These are phyloP conservation scores for Hortaea sp. DNA, from an alignment of 2,329 filamentous ascomycete species.

Conservation along the genomic window DNA sequence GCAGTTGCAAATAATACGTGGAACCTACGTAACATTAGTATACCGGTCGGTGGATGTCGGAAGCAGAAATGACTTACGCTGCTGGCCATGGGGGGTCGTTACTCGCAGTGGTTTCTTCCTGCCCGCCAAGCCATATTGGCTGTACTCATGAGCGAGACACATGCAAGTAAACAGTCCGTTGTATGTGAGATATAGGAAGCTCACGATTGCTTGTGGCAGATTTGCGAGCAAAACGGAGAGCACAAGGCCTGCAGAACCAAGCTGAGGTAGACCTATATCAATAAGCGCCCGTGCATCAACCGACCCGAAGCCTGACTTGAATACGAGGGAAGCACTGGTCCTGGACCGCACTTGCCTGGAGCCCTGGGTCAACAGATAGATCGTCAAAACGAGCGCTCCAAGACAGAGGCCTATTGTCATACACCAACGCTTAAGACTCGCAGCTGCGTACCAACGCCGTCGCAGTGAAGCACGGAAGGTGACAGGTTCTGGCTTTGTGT, in stretches of 20 bases:
- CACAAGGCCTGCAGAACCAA: constrained; percentile 7
- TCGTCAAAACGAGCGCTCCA: neutral
- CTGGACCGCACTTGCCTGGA: no score
- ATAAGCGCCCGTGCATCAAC: constrained; percentile 7
- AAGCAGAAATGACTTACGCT: constrained; percentile 16
- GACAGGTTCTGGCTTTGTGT: neutral
- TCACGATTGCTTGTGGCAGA: constrained; percentile 37
- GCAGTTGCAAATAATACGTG: constrained; percentile 33
- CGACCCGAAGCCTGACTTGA: constrained; percentile 6
- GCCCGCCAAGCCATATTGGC: constrained; percentile 21
- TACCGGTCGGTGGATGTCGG: neutral
- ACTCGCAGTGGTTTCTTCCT: constrained; percentile 28
- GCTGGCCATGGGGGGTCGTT: constrained; percentile 25
- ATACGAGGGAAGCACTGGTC: neutral
- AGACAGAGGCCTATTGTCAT: constrained; percentile 1
- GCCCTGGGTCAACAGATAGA: no score
- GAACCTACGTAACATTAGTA: constrained; percentile 1
- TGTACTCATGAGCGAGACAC: constrained; percentile 39
- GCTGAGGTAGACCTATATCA: neutral
- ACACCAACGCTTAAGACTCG: constrained; percentile 12
- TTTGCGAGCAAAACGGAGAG: constrained; percentile 33
- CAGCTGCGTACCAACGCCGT: constrained; percentile 21
- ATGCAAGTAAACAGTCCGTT: constrained; percentile 40
- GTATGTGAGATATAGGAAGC: constrained; percentile 36
- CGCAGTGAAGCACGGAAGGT: constrained; percentile 11